Base-by-base conservation (phyloP, 345 rosid genomes). In the Citrus mangshanensis region DNA sequence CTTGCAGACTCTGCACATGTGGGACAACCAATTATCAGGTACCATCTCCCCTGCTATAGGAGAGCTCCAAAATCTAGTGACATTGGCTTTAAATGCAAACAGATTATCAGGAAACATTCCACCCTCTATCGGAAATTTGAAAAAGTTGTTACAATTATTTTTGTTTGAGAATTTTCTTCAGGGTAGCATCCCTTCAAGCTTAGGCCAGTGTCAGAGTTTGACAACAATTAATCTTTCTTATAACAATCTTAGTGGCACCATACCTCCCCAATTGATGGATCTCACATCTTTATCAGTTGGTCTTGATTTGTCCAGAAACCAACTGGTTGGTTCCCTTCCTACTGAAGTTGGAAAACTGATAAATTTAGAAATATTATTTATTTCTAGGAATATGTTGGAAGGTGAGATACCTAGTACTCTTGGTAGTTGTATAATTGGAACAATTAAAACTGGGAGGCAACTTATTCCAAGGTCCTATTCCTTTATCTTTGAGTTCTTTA, bases 51-150 rank as follows among this genome's bases (percentile, higher is more conserved):
- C 30, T 0, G 8, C 25, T 4, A 51, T 4, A 51, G 56, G 56
- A 16, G 22, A 51, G 56, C 56, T 51, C 56, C 22, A 51, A 51
- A 60, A 59, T 60, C 4, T 60, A 24, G 28, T 3, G 14, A 60
- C 2, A 60, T 10, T 60, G 13, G 1, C 4, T 2, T 0, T n/a
- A 7, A 24, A 7, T n/a, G 0, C 0, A 7, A 60, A 60, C 14
- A 21, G 5, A 24, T 59, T 59, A 21, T 59, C 13, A 7, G 63
- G 63, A 24, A 59, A 7, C 8, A 60, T 60, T 60, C 64, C 30
- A 24, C 1, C 10, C 1, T 60, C 64, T 60, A 7, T n/a, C 2
- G 30, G 14, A 3, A n/a, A 60, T 2, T 21, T 60, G 3, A 60
- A 22, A n/a, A 60, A 24, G 28, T n/a, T 59, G 3, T 22, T 22